phyloP scores from a whole-genome alignment of 108 stramenopile species.

The Phaeodactylum tricornutum region DNA sequence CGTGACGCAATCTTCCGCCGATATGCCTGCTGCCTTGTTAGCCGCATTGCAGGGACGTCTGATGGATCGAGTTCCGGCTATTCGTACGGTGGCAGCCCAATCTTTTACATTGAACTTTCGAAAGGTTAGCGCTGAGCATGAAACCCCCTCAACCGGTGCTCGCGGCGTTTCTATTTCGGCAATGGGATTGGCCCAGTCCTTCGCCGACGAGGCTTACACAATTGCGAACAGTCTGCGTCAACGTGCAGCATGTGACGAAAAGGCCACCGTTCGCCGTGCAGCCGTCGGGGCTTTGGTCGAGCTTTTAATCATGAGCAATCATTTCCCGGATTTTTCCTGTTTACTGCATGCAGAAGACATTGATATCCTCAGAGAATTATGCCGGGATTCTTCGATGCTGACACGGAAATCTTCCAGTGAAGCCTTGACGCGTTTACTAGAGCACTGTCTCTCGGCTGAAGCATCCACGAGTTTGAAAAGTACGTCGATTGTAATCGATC shows the following conservation, averaged over 20 bases:
- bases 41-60: constrained; percentile 50
- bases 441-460: constrained; percentile 3
- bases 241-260: constrained; percentile 52
- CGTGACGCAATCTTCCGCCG: not conserved
- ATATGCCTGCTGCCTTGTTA: constrained; percentile 34
- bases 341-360: constrained; percentile 40
- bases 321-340: constrained; percentile 1
- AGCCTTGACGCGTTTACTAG: constrained; percentile 45
- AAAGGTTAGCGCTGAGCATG: constrained; percentile 11
- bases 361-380: constrained; percentile 39
- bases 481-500: constrained; percentile 1
- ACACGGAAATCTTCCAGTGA: constrained; percentile 67
- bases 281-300: constrained; percentile 46
- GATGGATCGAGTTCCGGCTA: constrained; percentile 56
- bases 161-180: not conserved
- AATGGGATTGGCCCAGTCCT: constrained; percentile 17
- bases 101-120: constrained; percentile 31
- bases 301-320: constrained; percentile 23
- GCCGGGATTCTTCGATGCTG: constrained; percentile 56
- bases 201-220: constrained; percentile 19
- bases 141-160: constrained; percentile 3
- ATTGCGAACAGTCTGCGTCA: constrained; percentile 35
- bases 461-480: not conserved
- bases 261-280: constrained; percentile 56
- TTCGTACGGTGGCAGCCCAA: constrained; percentile 56